These are phyloP conservation scores for Cladophialophora immunda DNA, from an alignment of 2,329 filamentous ascomycete species.

Conservation along the genomic window DNA sequence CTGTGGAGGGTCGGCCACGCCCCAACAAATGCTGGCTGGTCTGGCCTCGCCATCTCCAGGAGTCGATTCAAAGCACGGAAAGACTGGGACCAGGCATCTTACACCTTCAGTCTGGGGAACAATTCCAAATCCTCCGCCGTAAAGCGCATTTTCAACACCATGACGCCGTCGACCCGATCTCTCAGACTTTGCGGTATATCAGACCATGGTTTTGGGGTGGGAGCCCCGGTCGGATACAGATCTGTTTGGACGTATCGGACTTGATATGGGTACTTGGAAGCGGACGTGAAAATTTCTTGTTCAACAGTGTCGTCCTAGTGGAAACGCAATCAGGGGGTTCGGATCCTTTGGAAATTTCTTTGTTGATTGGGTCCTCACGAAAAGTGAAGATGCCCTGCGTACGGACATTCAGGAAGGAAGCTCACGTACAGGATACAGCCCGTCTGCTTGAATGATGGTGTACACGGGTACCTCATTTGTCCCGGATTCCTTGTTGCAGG, in stretches of 20 bases:
- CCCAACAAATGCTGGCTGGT: too few relatives aligned
- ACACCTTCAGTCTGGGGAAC: slow-evolving; percentile 39
- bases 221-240: slow-evolving; percentile 34
- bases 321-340: too few relatives aligned
- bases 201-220: slow-evolving; percentile 33
- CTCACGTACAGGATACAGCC: slow-evolving; percentile 40
- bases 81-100: slow-evolving; percentile 22
- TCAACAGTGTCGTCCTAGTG: slow-evolving; percentile 38
- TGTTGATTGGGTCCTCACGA: too few relatives aligned
- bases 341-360: too few relatives aligned
- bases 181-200: slow-evolving; percentile 31
- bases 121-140: slow-evolving; percentile 33
- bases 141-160: slow-evolving; percentile 39
- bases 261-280: slow-evolving; percentile 24
- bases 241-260: slow-evolving; percentile 32
- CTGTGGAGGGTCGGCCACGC: too few relatives aligned
- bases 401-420: too few relatives aligned
- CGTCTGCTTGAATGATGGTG: slow-evolving; percentile 40
- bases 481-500: too few relatives aligned
- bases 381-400: too few relatives aligned
- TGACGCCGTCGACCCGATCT: slow-evolving; percentile 38
- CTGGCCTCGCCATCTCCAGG: too few relatives aligned
- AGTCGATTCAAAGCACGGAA: too few relatives aligned
- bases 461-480: slow-evolving; percentile 25
- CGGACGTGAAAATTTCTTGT: slow-evolving; percentile 35